Evolutionary conservation across 1,284 basidiomycete genomes (phyloP).

Genomic region (Apiotrichum laibachii): DNA sequence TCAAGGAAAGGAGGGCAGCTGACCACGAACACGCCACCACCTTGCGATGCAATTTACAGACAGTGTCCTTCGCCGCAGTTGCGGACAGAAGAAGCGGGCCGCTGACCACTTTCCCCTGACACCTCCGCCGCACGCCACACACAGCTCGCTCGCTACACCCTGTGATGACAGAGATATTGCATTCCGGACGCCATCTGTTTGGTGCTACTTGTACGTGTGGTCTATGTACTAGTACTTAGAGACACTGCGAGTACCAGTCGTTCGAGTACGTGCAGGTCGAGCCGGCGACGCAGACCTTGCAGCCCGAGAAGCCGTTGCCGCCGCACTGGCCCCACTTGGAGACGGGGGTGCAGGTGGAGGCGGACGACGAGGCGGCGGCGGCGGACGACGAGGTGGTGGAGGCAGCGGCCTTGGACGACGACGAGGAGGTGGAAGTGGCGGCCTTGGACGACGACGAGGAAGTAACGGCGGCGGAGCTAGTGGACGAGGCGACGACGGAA

Average conservation of each 20-base stretch:
- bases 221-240: no score
- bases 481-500: not conserved
- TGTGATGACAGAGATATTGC: no score
- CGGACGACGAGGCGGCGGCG: not conserved
- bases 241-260: conserved; percentile 4
- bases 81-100: no score
- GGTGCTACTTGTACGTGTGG: no score
- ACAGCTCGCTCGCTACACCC: no score
- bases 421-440: not conserved
- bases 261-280: not conserved
- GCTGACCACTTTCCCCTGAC: no score
- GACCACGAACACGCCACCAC: no score
- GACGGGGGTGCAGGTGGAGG: conserved; percentile 1
- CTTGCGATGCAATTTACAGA: no score
- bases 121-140: no score
- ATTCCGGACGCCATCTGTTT: no score
- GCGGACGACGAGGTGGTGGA: not conserved
- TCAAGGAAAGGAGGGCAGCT: no score
- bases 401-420: not conserved
- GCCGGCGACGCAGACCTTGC: not conserved
- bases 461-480: not conserved
- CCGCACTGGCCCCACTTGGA: conserved; percentile 2
- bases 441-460: not conserved
- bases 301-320: not conserved
- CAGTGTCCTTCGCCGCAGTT: no score